phyloP scores from a whole-genome alignment of 306 rosid species.

The Trifolium subterraneum region DNA sequence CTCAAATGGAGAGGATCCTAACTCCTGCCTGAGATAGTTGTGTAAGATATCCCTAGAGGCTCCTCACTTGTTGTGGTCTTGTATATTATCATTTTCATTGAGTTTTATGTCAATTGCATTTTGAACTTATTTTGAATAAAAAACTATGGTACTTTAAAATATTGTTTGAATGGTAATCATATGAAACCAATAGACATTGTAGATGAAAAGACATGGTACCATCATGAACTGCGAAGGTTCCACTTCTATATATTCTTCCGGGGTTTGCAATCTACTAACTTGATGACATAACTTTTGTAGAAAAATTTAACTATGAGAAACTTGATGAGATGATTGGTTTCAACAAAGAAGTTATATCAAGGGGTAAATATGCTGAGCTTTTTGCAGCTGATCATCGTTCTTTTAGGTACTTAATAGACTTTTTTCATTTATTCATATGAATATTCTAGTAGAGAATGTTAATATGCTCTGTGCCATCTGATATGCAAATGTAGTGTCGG shows the following conservation, averaged over 20 bases:
- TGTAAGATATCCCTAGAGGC: slow-evolving; percentile 6
- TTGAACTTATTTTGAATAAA: slow-evolving; percentile 13
- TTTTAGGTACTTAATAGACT: slow-evolving; percentile 60
- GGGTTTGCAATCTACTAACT: slow-evolving; percentile 26
- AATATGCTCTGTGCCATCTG: slow-evolving; percentile 30
- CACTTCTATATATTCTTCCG: slow-evolving; percentile 5
- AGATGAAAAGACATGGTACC: slow-evolving; percentile 14
- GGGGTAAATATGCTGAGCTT: slow-evolving; percentile 92
- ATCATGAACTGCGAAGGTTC: slow-evolving; percentile 17
- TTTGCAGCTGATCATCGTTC: slow-evolving; percentile 91
- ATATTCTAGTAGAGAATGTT: slow-evolving; percentile 37
- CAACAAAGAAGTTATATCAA: slow-evolving; percentile 87
- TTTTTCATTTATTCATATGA: slow-evolving; percentile 1
- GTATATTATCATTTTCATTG: slow-evolving; percentile 7
- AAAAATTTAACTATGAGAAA: slow-evolving; percentile 79
- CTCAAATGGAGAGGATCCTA: not conserved
- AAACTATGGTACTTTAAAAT: slow-evolving; percentile 16
- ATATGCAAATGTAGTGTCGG: slow-evolving; percentile 10
- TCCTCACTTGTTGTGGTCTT: not conserved
- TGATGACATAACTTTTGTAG: slow-evolving; percentile 52
- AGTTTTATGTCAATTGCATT: slow-evolving; percentile 2
- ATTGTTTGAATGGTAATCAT: slow-evolving; percentile 28
- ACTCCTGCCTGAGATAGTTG: not conserved
- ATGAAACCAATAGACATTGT: slow-evolving; percentile 30
- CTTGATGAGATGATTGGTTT: slow-evolving; percentile 96